A percentile compares a stretch with the other conserved stretches of the same genome.
phyloP scores from a whole-genome alignment of 768 basidiomycete species.

The Suillus lakei region DNA sequence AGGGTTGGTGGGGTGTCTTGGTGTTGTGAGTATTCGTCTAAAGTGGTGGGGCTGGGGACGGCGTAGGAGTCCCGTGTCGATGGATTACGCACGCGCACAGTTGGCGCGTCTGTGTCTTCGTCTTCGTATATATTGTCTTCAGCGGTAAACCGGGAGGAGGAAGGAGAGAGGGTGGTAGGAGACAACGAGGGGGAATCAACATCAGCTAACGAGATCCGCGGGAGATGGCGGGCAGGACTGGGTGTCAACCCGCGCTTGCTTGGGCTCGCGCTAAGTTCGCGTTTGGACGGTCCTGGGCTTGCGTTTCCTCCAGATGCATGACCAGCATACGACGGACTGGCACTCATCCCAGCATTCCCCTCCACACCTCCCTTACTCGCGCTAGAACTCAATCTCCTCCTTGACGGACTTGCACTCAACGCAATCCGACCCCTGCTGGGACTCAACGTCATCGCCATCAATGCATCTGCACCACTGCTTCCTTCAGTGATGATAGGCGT shows the following conservation, averaged over 20 bases:
- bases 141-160: conserved; percentile 2
- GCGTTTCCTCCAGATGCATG: conserved; percentile 12
- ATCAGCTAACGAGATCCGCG: conserved; percentile 22
- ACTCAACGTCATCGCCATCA: conserved; percentile 46
- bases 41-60: background rate
- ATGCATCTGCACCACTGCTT: conserved; percentile 27
- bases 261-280: conserved; percentile 11
- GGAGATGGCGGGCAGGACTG: conserved; percentile 29
- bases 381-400: background rate
- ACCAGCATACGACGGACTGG: background rate
- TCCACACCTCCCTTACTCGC: background rate
- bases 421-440: conserved; percentile 6
- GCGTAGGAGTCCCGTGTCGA: background rate
- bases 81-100: background rate
- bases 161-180: conserved; percentile 7
- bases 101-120: background rate
- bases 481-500: conserved; percentile 26
- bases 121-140: background rate
- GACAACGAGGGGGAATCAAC: conserved; percentile 6
- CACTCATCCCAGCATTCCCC: background rate
- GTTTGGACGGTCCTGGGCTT: conserved; percentile 28
- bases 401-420: conserved; percentile 2
- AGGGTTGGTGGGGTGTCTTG: background rate
- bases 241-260: background rate
- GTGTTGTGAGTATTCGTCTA: background rate